Base-by-base conservation (phyloP, 495 filamentous ascomycete genomes). In the Podospora fimiseda region DNA sequence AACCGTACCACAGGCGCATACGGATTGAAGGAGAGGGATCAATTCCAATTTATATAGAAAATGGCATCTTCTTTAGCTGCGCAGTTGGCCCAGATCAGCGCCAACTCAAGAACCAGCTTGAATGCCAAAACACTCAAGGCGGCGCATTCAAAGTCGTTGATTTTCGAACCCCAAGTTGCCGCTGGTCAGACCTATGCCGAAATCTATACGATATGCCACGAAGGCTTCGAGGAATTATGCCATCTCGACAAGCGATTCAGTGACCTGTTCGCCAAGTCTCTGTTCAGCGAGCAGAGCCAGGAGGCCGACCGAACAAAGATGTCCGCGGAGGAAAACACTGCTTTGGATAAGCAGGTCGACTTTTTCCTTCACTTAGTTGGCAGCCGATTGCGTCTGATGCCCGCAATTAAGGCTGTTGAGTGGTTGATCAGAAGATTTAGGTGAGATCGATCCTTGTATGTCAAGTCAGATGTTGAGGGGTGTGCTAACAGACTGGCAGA, bases 271-370 rank as follows among this genome's bases (percentile, higher is more conserved):
- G 76, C 77, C 43, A 72, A 74, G 40, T 85, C 80, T 6, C 69
- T 99, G 38, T 99, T 96, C 76, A 92, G 87, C 70, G 86, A 90
- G 55, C 85, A 94, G 66, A 96, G 91, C 73, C 93, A 89, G 68
- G 71, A 78, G 49, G 82, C 92, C 56, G 93, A 99, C 58, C 80
- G 93, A 33, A 85, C 78, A 11, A 82, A 91, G 68, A 88, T 96
- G 83, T 92, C 83, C 1, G 76, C 74, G 14, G 70, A 77, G 14
- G 87, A 97, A 60, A 96, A 96, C 62, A 72, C 80, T 56, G 85
- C 87, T 41, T 76, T 99, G 27, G 83, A 96, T 70, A 70, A 71
- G 39, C 88, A 80, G 36, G 64, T 97, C 46, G 84, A 93, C 56
- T 78, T 79, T 3, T 97, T 97, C 61, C 74, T 99, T 42, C 83